Percentiles rank a stretch among this genome's conserved stretches.
phyloP scores from a whole-genome alignment of 768 basidiomycete genomes.

The Steccherinum ochraceum region DNA sequence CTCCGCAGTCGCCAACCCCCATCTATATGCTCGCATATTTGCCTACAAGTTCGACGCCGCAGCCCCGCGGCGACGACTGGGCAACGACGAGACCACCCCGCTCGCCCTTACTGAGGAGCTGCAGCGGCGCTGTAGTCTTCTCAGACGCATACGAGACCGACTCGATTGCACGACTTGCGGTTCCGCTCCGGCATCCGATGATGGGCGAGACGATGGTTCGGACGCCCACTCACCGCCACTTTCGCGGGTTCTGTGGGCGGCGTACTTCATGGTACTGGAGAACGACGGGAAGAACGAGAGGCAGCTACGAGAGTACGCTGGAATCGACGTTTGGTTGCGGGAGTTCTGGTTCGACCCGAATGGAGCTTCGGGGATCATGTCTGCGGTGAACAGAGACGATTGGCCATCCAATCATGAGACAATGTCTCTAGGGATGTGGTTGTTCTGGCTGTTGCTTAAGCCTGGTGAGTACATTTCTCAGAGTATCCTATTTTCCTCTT shows the following conservation, averaged over 20 bases:
- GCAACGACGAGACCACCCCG: constrained; percentile 32
- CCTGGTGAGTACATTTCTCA: constrained; percentile 39
- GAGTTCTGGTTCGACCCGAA: constrained; percentile 58
- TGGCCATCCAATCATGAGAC: constrained; percentile 55
- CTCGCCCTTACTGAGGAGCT: constrained; percentile 55
- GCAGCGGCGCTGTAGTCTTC: constrained; percentile 46
- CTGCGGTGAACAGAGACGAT: constrained; percentile 31
- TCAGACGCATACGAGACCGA: constrained; percentile 50
- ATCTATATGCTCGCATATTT: constrained; percentile 71
- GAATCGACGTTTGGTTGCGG: constrained; percentile 56
- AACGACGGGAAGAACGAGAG: constrained; percentile 67
- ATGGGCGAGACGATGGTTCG: not conserved
- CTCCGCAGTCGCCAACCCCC: constrained; percentile 49
- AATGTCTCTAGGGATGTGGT: constrained; percentile 66
- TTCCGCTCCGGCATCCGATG: not conserved
- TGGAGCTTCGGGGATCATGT: constrained; percentile 48
- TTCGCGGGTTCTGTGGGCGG: constrained; percentile 53
- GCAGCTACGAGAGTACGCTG: constrained; percentile 67
- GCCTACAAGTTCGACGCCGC: constrained; percentile 56
- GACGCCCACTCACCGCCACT: constrained; percentile 19
- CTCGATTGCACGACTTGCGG: constrained; percentile 17
- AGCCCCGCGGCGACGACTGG: constrained; percentile 44
- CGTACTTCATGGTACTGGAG: constrained; percentile 77
- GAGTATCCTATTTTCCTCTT: too few species aligned
- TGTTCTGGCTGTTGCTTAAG: constrained; percentile 67